Percentiles rank a stretch among this genome's conserved stretches.
Evolutionary conservation across 768 basidiomycete genomes (phyloP).

Genomic region (Austroboletus eburneus): DNA sequence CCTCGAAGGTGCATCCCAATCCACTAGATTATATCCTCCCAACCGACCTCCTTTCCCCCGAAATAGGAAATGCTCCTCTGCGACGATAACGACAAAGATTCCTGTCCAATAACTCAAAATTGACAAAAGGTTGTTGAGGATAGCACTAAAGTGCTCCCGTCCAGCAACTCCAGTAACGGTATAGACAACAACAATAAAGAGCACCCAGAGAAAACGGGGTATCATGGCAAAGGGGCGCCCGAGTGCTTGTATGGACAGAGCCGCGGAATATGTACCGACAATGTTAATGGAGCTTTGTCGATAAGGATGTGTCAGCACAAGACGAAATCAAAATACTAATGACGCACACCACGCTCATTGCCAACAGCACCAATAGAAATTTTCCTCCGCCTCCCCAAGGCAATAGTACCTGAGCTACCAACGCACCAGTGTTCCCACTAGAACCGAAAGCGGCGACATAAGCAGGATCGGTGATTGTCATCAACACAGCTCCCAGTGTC

Average conservation of each 20-base stretch:
- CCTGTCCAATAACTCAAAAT: conserved; percentile 46
- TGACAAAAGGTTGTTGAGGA: conserved; percentile 41
- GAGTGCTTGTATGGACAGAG: conserved; percentile 43
- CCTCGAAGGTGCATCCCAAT: conserved; percentile 41
- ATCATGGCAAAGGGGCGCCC: conserved; percentile 40
- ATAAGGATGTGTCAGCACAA: neutral
- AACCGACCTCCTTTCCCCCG: conserved; percentile 36
- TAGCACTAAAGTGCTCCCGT: conserved; percentile 41
- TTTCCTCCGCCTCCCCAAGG: conserved; percentile 42
- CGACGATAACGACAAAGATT: conserved; percentile 43
- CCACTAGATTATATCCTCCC: conserved; percentile 49
- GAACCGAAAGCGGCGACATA: conserved; percentile 39
- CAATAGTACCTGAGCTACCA: conserved; percentile 41
- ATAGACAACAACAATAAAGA: conserved; percentile 37
- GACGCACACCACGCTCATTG: conserved; percentile 41
- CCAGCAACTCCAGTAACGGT: conserved; percentile 40
- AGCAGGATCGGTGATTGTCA: conserved; percentile 38
- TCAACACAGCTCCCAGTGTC: conserved; percentile 35
- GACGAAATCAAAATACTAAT: neutral
- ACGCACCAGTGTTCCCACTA: conserved; percentile 39
- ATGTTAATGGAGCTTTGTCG: conserved; percentile 37
- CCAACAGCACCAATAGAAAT: conserved; percentile 37
- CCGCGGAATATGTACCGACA: conserved; percentile 44
- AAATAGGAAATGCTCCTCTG: conserved; percentile 47
- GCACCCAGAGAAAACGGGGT: conserved; percentile 45